These are phyloP conservation scores for Gossypium gossypioides DNA, from an alignment of 441 rosid species.

Conservation along the genomic window DNA sequence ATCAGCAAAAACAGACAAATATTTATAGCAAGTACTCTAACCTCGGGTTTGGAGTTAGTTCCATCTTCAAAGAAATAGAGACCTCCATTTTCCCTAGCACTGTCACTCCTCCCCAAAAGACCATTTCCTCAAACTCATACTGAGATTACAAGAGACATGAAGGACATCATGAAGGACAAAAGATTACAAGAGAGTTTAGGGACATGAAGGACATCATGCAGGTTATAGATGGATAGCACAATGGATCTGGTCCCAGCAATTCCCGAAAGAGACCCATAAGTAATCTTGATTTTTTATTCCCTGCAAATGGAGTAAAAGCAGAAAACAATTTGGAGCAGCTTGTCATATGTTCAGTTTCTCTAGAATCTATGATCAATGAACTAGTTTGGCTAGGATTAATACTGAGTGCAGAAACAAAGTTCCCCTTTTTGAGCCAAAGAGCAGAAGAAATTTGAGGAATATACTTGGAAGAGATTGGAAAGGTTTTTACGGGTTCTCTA, in stretches of 20 bases:
- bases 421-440: background rate
- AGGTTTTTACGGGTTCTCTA: background rate
- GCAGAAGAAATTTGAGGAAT: background rate
- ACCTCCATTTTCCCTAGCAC: background rate
- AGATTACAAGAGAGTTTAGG: background rate
- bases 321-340: background rate
- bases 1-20: background rate
- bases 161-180: background rate
- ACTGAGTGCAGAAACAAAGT: background rate
- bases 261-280: background rate
- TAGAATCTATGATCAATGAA: background rate
- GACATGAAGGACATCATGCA: background rate
- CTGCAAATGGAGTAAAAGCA: background rate
- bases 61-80: background rate
- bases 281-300: background rate
- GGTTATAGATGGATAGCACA: background rate
- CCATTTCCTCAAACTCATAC: background rate
- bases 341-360: background rate
- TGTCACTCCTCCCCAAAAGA: background rate
- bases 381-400: background rate
- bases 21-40: background rate
- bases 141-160: background rate
- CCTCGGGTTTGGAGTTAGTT: background rate
- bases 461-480: background rate
- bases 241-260: background rate